Base-by-base conservation (phyloP, 2,329 filamentous ascomycete genomes). In the Ophiostoma australiae region DNA sequence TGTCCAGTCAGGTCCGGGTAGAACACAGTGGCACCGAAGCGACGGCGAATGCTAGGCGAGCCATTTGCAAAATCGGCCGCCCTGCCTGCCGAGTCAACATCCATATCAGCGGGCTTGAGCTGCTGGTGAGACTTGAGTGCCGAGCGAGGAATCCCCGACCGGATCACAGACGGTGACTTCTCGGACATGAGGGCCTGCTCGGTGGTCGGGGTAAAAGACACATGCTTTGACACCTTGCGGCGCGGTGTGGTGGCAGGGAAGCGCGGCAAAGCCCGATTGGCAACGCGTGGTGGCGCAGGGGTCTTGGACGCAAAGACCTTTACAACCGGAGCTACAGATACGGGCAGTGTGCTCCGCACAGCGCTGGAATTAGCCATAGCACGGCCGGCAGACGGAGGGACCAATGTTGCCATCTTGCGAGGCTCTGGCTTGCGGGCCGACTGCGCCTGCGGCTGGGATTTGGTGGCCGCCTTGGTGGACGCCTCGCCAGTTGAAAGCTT, bases 141-240 rank as follows among this genome's bases (percentile, higher is more conserved):
- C 27, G 81, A 81, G 70, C 81, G 82, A 66, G 83, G 80, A 27
- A 84, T 80, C 44, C 78, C 77, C 6, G 82, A 81, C 76, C 88
- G 87, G 74, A 85, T 77, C 4, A 86, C 85, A 3, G 87, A 87
- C 8, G 87, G 87, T 1, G 87, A 86, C 71, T 83, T 81, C 72
- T 86, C 83, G 0, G 77, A 74, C 68, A 81, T 75, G 0, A 80
- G 78, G 10, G 81, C 79, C 23, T 81, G 80, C 73, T 91, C 86
- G 48, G 89, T 89, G 73, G 88, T 89, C 0, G 89, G 90, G 0
- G 91, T 93, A 76, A 97, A 97, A 69, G 91, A 89, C 48, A 97
- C 92, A 71, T 87, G 90, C 81, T 96, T 97, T 23, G 81, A 78
- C 52, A 83, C 77, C 79, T 89, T 91, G 33, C 89, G 85, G 41